A percentile compares a stretch with the other conserved stretches of the same genome.
These are phyloP conservation scores for Phytophthora colocasiae DNA, from an alignment of 352 stramenopile species.

Conservation along the genomic window DNA sequence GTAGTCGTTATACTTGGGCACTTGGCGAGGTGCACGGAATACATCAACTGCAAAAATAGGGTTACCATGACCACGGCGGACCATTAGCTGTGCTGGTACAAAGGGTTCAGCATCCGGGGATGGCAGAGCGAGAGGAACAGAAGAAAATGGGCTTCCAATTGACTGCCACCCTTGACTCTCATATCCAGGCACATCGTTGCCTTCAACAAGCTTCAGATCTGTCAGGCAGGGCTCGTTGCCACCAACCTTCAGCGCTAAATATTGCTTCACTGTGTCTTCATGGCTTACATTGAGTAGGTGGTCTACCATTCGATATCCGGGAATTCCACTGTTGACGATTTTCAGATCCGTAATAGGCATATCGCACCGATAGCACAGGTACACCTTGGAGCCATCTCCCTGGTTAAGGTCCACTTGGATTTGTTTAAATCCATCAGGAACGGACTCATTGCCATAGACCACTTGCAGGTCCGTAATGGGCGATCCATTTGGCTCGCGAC, in stretches of 20 bases:
- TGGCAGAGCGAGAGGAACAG: slow-evolving; percentile 12
- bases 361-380: slow-evolving; percentile 88
- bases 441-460: slow-evolving; percentile 76
- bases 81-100: slow-evolving; percentile 61
- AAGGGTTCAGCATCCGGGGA: slow-evolving; percentile 13
- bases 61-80: slow-evolving; percentile 84
- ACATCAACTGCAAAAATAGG: slow-evolving; percentile 90
- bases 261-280: slow-evolving; percentile 77
- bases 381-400: slow-evolving; percentile 82
- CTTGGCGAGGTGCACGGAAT: slow-evolving; percentile 81
- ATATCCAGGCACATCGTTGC: slow-evolving; percentile 49
- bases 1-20: slow-evolving; percentile 91
- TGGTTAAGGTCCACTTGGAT: slow-evolving; percentile 90
- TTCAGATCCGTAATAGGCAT: slow-evolving; percentile 90
- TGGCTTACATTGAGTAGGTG: slow-evolving; percentile 76
- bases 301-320: slow-evolving; percentile 86
- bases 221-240: slow-evolving; percentile 85
- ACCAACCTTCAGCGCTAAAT: slow-evolving; percentile 84
- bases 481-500: slow-evolving; percentile 74
- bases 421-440: slow-evolving; percentile 90
- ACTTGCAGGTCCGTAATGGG: slow-evolving; percentile 88
- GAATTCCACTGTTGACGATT: slow-evolving; percentile 85
- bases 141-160: slow-evolving; percentile 70
- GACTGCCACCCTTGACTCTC: slow-evolving; percentile 71
- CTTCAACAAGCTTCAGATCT: slow-evolving; percentile 71